phyloP scores from a whole-genome alignment of 1,284 basidiomycete genomes.

The Rhizopogon hawkerae region DNA sequence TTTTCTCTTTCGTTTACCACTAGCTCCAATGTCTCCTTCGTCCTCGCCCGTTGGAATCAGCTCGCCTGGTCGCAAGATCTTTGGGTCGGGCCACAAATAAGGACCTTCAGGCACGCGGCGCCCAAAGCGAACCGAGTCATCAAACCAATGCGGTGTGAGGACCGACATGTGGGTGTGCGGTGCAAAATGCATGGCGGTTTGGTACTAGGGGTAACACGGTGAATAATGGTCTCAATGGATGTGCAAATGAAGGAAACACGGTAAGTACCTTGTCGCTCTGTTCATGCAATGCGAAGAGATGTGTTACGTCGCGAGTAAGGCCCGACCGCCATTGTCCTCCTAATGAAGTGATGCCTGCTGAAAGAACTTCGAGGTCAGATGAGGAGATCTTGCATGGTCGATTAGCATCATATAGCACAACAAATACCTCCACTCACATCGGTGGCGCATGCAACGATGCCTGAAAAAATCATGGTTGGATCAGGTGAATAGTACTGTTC shows the following conservation, averaged over 20 bases:
- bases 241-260: background rate
- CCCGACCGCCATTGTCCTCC: slow-evolving; percentile 75
- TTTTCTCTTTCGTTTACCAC: slow-evolving; percentile 16
- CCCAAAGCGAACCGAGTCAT: slow-evolving; percentile 65
- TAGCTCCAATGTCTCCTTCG: slow-evolving; percentile 11
- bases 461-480: slow-evolving; percentile 73
- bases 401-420: slow-evolving; percentile 3
- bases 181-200: slow-evolving; percentile 53
- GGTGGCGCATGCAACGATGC: slow-evolving; percentile 61
- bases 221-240: background rate
- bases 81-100: slow-evolving; percentile 71
- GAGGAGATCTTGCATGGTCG: slow-evolving; percentile 37
- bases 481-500: slow-evolving; percentile 65
- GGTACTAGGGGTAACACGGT: slow-evolving; percentile 29
- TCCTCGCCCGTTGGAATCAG: slow-evolving; percentile 14
- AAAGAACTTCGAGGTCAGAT: slow-evolving; percentile 65
- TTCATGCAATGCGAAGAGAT: slow-evolving; percentile 59
- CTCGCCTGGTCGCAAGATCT: slow-evolving; percentile 31
- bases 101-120: slow-evolving; percentile 45
- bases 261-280: slow-evolving; percentile 37
- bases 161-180: slow-evolving; percentile 48
- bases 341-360: slow-evolving; percentile 62
- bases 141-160: slow-evolving; percentile 77
- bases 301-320: slow-evolving; percentile 78
- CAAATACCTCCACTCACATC: slow-evolving; percentile 37